Evolutionary conservation across 257 asterid genomes (phyloP).

Genomic region (Echites panduratus): DNA sequence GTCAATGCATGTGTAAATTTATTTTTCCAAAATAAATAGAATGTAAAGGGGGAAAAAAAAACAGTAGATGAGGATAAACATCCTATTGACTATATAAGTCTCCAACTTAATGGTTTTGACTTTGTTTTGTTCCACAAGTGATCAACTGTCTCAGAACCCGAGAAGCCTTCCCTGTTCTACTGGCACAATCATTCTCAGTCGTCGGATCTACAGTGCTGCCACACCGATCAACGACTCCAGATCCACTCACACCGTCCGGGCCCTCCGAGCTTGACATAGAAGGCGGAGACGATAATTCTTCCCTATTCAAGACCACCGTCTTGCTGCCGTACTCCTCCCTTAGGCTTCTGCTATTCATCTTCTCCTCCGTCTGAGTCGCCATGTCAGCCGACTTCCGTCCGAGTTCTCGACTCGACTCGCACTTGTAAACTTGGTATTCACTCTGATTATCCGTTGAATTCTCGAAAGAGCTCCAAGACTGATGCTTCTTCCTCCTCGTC

Average conservation of each 20-base stretch:
- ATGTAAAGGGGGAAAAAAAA: too few species aligned
- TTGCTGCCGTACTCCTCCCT: slow-evolving; percentile 13
- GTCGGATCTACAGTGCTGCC: background rate
- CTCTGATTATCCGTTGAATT: slow-evolving; percentile 4
- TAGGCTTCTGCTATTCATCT: slow-evolving; percentile 2
- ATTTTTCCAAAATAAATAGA: too few species aligned
- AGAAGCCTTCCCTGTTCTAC: slow-evolving; percentile 24
- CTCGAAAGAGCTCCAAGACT: slow-evolving; percentile 31
- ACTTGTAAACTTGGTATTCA: slow-evolving; percentile 28
- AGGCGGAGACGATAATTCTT: slow-evolving; percentile 27
- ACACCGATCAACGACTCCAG: slow-evolving; percentile 9
- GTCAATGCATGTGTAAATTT: too few species aligned
- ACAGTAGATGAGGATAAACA: background rate
- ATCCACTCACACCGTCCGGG: slow-evolving; percentile 16
- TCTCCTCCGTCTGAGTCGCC: slow-evolving; percentile 33
- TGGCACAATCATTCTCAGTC: slow-evolving; percentile 20
- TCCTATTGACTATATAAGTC: too few species aligned
- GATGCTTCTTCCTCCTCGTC: slow-evolving; percentile 25
- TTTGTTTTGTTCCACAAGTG: slow-evolving; percentile 22
- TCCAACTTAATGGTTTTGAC: background rate
- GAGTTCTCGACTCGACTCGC: slow-evolving; percentile 28
- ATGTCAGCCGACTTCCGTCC: slow-evolving; percentile 21
- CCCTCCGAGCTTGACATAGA: slow-evolving; percentile 29
- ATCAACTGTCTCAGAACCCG: slow-evolving; percentile 26
- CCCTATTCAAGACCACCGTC: slow-evolving; percentile 28